phyloP scores from a whole-genome alignment of 352 stramenopile genomes.

The Globisporangium yorkense region DNA sequence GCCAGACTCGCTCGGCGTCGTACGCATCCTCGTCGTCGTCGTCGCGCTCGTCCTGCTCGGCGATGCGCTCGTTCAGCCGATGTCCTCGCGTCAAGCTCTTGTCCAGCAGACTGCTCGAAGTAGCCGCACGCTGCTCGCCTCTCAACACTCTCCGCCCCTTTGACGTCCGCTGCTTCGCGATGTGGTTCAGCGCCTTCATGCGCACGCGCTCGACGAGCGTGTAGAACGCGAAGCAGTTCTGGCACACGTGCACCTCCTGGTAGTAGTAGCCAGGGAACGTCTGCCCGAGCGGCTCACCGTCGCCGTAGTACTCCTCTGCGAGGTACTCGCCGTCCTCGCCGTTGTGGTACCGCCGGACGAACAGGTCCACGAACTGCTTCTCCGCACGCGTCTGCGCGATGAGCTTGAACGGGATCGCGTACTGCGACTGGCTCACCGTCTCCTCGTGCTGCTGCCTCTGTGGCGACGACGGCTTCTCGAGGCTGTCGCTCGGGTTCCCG shows the following conservation, averaged over 20 bases:
- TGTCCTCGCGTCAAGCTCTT: background rate
- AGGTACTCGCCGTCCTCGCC: slow-evolving; percentile 76
- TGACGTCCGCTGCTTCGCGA: slow-evolving; percentile 16
- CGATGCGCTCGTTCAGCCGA: background rate
- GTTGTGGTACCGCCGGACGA: slow-evolving; percentile 68
- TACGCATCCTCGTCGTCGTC: background rate
- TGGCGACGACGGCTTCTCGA: slow-evolving; percentile 6
- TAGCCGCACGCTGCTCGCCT: background rate
- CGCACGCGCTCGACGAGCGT: slow-evolving; percentile 68
- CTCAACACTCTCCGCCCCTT: slow-evolving; percentile 18
- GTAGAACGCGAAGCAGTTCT: slow-evolving; percentile 79
- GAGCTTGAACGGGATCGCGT: slow-evolving; percentile 75
- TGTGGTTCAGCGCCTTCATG: slow-evolving; percentile 51
- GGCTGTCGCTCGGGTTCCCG: slow-evolving; percentile 24
- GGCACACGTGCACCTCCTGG: slow-evolving; percentile 70
- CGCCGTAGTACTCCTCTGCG: slow-evolving; percentile 65
- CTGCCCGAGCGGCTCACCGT: slow-evolving; percentile 63
- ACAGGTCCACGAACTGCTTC: slow-evolving; percentile 74
- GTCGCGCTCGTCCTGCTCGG: slow-evolving; percentile 2
- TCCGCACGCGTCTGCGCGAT: slow-evolving; percentile 74
- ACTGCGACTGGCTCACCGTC: slow-evolving; percentile 9
- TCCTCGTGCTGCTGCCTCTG: slow-evolving; percentile 14
- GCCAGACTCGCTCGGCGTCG: slow-evolving; percentile 18
- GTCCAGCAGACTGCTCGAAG: background rate
- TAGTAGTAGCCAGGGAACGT: slow-evolving; percentile 84